Evolutionary conservation across 371 early-diverging fungal species (phyloP), one percentile per base, ranked within the genome.

Genomic region (Haplosporangium sp.): DNA sequence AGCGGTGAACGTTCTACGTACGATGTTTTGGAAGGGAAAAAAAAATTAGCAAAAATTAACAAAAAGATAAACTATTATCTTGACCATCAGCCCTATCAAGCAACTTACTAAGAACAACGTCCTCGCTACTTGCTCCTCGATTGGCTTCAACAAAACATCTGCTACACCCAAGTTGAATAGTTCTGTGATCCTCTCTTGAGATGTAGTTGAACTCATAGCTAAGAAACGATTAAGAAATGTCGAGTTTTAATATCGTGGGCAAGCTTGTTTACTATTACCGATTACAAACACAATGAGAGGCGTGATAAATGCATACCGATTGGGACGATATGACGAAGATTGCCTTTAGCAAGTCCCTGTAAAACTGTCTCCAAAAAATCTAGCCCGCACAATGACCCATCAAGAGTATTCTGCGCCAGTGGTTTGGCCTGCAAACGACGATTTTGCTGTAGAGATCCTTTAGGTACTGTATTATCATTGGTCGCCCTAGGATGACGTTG

Each of bases 131-230:
- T 88, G 85, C 37, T 83, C 58, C 53, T 82, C 84, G 42, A 90
- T 72, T 17, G 90, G 90, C 67, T 88, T 87, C 39, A 90, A 68
- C 50, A 90, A 55, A 64, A 87, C 88, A 74, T 88, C 88, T 1
- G 85, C 83, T 35, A 88, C 88, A 42, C 90, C 90, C 37, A 86
- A 82, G 58, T 88, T 86, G 69, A 90, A 79, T 20, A 79, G 37
- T 19, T 79, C 74, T 44, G 67, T 55, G 45, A 74, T 70, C 61
- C 68, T 79, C 27, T 67, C 74, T 61, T 79, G 79, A 3, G 74
- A 67, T 47, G 50, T 65, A 5, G 64, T 35, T 35, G 74, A 70
- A 60, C 74, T 74, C 19, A 79, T 55, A 27, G 74, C 74, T 74
- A 59, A 35, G 57, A 65, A 72, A 67, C 38, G 37, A 27, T 27